phyloP scores from a whole-genome alignment of 768 basidiomycete genomes.

The Boletus subparvulus region DNA sequence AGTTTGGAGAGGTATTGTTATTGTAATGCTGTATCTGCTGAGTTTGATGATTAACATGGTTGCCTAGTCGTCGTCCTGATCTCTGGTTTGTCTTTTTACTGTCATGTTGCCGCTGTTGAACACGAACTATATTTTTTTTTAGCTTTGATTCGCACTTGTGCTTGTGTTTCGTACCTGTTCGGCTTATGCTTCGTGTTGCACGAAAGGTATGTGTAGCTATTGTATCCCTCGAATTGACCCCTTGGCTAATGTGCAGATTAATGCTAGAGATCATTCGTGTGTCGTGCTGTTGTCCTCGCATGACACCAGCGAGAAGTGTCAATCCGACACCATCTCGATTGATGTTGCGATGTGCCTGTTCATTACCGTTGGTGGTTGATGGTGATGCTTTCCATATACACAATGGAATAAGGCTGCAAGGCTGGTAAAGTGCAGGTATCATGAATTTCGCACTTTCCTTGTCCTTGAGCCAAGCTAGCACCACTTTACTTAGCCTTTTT shows the following conservation, averaged over 20 bases:
- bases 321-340: conserved; percentile 1
- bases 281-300: conserved; percentile 1
- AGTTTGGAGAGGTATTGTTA: too few species aligned
- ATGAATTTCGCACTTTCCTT: neutral
- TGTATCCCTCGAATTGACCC: neutral
- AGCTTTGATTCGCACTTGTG: neutral
- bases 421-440: neutral
- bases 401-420: neutral
- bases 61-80: too few species aligned
- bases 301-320: neutral
- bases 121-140: neutral
- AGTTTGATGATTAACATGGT: too few species aligned
- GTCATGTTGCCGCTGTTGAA: neutral
- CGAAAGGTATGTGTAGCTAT: neutral
- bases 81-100: too few species aligned
- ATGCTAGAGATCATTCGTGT: neutral
- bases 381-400: conserved; percentile 2
- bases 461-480: neutral
- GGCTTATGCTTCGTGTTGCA: neutral
- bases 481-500: neutral
- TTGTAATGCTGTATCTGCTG: too few species aligned
- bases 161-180: neutral
- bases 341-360: neutral
- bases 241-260: neutral
- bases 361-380: conserved; percentile 7